These are phyloP conservation scores for Adansonia grandidieri DNA, from an alignment of 441 rosid genomes.

Conservation along the genomic window DNA sequence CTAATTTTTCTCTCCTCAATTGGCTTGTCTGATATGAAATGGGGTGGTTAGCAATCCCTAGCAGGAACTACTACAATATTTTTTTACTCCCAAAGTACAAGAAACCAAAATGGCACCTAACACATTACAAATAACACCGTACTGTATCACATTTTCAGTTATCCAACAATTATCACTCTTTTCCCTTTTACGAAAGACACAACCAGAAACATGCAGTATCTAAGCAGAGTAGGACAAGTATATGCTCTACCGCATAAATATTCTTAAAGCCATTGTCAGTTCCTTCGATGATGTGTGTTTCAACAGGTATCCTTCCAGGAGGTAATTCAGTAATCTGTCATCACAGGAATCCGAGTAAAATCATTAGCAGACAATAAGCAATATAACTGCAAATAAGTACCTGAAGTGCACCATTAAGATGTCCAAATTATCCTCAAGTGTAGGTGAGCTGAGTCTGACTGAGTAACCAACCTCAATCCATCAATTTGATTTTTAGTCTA, in stretches of 20 bases:
- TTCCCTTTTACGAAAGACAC: not conserved
- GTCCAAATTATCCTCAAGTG: constrained; percentile 8
- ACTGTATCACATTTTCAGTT: not conserved
- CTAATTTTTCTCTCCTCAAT: constrained; percentile 16
- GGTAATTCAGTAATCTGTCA: constrained; percentile 92
- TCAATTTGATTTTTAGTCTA: not conserved
- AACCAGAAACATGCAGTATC: not conserved
- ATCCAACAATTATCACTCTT: not conserved
- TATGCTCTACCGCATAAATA: constrained; percentile 63
- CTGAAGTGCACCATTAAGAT: constrained; percentile 10
- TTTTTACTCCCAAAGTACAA: constrained; percentile 18
- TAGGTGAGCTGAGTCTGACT: not conserved
- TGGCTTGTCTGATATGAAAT: constrained; percentile 18
- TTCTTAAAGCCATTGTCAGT: constrained; percentile 59
- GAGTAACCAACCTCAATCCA: constrained; percentile 1
- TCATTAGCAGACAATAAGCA: constrained; percentile 7
- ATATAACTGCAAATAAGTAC: not conserved
- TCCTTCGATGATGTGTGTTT: constrained; percentile 73
- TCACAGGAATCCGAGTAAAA: constrained; percentile 19
- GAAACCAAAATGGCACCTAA: not conserved
- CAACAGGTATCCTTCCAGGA: constrained; percentile 90
- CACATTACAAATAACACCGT: not conserved
- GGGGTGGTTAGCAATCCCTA: not conserved
- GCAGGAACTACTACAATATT: constrained; percentile 11
- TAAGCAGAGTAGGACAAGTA: constrained; percentile 20